These are phyloP conservation scores for Xanthoparmelia taractica DNA, from an alignment of 495 filamentous ascomycete genomes.

Conservation along the genomic window DNA sequence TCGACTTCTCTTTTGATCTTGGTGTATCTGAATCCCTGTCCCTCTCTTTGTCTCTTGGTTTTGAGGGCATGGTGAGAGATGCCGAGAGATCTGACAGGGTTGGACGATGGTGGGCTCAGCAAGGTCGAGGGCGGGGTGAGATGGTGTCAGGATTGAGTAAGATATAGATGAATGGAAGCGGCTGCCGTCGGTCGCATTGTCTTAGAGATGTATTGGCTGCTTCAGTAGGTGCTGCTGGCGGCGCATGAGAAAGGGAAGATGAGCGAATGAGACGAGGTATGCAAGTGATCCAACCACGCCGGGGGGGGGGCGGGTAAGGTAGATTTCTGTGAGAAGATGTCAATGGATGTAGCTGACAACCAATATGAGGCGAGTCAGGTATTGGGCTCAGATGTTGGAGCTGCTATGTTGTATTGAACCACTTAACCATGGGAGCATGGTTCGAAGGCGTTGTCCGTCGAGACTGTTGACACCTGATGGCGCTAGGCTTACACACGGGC, in stretches of 20 bases:
- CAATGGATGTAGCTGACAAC: not conserved
- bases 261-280: not conserved
- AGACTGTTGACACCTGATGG: not conserved
- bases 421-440: not conserved
- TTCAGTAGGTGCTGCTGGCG: not conserved
- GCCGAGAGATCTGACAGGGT: not conserved
- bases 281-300: not conserved
- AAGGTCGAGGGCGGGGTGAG: not conserved
- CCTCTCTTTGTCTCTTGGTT: conserved; percentile 27
- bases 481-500: not conserved
- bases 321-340: not conserved
- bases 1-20: conserved; percentile 24
- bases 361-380: not conserved
- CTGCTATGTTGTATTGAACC: not conserved
- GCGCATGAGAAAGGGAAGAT: not conserved
- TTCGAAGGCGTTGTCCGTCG: not conserved
- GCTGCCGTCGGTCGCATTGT: not conserved
- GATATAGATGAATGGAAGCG: not conserved
- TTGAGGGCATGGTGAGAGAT: conserved; percentile 27
- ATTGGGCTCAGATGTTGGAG: not conserved
- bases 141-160: not conserved
- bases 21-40: conserved; percentile 25
- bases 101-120: not conserved
- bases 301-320: not conserved
- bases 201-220: not conserved